A percentile compares a stretch with the other conserved stretches of the same genome.
Evolutionary conservation across 257 asterid genomes (phyloP).

Genomic region (Anisodus tanguticus): DNA sequence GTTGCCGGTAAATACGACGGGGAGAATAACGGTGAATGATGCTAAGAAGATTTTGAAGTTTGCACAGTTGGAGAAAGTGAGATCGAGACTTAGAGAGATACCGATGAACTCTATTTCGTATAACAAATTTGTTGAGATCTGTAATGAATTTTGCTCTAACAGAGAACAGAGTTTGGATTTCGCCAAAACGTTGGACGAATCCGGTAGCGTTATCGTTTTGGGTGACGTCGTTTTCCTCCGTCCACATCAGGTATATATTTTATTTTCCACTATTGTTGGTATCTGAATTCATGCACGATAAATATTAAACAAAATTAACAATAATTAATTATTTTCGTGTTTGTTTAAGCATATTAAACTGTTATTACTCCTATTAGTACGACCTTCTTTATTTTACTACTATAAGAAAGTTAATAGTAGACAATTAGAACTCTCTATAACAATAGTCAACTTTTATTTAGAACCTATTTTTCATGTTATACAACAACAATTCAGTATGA

Average conservation of each 20-base stretch:
- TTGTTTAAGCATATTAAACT: too few species aligned
- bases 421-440: too few species aligned
- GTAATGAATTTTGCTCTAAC: constrained; percentile 52
- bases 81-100: constrained; percentile 46
- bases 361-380: too few species aligned
- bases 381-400: too few species aligned
- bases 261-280: too few species aligned
- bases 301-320: too few species aligned
- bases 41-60: constrained; percentile 57
- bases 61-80: constrained; percentile 58
- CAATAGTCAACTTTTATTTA: too few species aligned
- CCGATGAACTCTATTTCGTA: constrained; percentile 63
- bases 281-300: neutral
- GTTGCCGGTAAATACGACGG: constrained; percentile 28
- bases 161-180: constrained; percentile 59
- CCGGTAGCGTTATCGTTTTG: constrained; percentile 75
- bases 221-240: constrained; percentile 80
- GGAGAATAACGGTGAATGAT: constrained; percentile 45
- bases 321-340: too few species aligned
- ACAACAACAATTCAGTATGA: too few species aligned
- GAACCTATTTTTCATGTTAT: too few species aligned
- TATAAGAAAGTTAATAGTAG: too few species aligned
- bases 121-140: constrained; percentile 55
- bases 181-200: constrained; percentile 68
- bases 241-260: constrained; percentile 64